A percentile compares a stretch with the other conserved stretches of the same genome.
Conservation (phyloP, 345 rosid species). For the Rhizophora apiculata region DNA sequence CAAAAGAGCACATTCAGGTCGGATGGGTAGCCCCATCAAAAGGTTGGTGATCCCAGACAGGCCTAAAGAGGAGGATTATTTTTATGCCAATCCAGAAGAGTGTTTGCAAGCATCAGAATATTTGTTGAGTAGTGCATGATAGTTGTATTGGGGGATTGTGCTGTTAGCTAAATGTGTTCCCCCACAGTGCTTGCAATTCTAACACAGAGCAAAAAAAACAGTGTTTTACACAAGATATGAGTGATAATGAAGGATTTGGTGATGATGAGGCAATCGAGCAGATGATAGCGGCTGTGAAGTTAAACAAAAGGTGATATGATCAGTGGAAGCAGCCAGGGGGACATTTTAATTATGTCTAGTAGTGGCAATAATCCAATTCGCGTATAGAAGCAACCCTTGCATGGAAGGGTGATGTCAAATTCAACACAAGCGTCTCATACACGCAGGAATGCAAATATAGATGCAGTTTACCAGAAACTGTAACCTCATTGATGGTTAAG, state of each 20-base stretch:
- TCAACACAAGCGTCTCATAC: slow-evolving; percentile 25
- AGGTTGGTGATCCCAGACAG: slow-evolving; percentile 67
- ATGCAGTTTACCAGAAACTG: slow-evolving; percentile 15
- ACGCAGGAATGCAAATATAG: slow-evolving; percentile 34
- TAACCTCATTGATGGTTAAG: slow-evolving; percentile 30
- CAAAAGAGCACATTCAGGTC: slow-evolving; percentile 60
- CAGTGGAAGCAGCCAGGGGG: slow-evolving; percentile 17
- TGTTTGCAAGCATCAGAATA: slow-evolving; percentile 58
- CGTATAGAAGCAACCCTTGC: slow-evolving; percentile 47
- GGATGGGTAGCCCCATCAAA: slow-evolving; percentile 65
- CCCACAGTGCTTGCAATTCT: slow-evolving; percentile 20
- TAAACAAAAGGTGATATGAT: slow-evolving; percentile 19
- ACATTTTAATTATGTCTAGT: slow-evolving; percentile 14
- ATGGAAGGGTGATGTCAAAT: slow-evolving; percentile 29
- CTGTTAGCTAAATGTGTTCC: slow-evolving; percentile 9
- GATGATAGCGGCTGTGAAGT: slow-evolving; percentile 9
- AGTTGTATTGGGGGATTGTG: slow-evolving; percentile 6
- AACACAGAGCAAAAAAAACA: slow-evolving; percentile 22
- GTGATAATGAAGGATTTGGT: slow-evolving; percentile 17
- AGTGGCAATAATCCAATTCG: slow-evolving; percentile 35
- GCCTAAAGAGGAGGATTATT: slow-evolving; percentile 95
- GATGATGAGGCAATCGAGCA: slow-evolving; percentile 11
- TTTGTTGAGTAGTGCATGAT: slow-evolving; percentile 41
- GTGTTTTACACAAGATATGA: slow-evolving; percentile 11
- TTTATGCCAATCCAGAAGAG: slow-evolving; percentile 92